Base-by-base conservation (phyloP, 1,139 yeast genomes). In the Lodderomyces metapsilosis region DNA sequence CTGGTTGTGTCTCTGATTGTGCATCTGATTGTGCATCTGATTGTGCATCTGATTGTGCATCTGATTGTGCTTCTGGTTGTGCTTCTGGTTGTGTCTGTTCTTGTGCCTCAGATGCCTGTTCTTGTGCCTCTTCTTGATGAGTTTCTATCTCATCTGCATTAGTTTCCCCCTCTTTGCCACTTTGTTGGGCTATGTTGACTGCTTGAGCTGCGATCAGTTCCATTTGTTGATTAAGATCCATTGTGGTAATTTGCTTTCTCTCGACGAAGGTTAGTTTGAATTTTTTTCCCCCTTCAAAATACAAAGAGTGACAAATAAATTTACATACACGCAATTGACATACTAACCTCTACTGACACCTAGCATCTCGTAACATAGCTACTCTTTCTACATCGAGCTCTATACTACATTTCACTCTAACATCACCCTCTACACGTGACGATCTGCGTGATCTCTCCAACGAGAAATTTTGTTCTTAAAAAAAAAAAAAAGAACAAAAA, bases 1-100 rank as follows among this genome's bases (percentile, higher is more conserved):
- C 47, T n/a, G 49, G 28, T 43, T 44, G 56, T 59, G 34, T 57
- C 9, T 48, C 46, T 35, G 2, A 8, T 16, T 2, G 10, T 13
- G 25, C 10, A 8, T 23, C 46, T 13, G 41, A 48, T 18, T 46
- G 45, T 16, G 46, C 43, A 27, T 42, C 47, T n/a, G 7, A 4
- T 10, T 5, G 25, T 17, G 37, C 47, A 15, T 35, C 42, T 9
- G 25, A 30, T n/a, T 8, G n/a, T 10, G 28, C 28, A 5, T 34
- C 23, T 10, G 25, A 12, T 15, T 20, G 34, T 37, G 42, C 48
- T 39, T 44, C 50, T 37, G 33, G 36, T 17, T 39, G 41, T 28
- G 9, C 23, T 21, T 36, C 32, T 31, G 42, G 36, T 13, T 36
- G 33, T 21, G 21, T 41, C 27, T 40, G 34, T 21, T 38, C 39